These are phyloP conservation scores for Phaeomoniella chlamydospora DNA, from an alignment of 2,329 filamentous ascomycete species.

Conservation along the genomic window DNA sequence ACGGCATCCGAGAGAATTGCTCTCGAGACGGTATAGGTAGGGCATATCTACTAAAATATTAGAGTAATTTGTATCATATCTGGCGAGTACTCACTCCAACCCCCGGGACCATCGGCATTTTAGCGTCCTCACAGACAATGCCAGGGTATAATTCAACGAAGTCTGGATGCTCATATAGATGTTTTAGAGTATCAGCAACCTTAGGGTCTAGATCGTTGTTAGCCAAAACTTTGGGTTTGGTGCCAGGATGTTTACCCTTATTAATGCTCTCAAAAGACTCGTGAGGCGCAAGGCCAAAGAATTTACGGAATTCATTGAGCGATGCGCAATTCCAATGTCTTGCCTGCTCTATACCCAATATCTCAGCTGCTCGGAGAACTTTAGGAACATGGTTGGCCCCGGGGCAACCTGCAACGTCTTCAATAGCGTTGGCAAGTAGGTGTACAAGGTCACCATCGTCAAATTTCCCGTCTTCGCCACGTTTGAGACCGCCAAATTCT, in stretches of 20 bases:
- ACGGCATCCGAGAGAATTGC: constrained; percentile 30
- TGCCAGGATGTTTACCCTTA: no score
- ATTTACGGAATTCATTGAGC: constrained; percentile 41
- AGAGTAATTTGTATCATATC: no score
- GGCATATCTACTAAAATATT: no score
- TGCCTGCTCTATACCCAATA: constrained; percentile 47
- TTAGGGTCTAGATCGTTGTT: no score
- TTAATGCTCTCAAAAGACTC: constrained; percentile 38
- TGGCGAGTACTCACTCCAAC: no score
- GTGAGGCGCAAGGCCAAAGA: constrained; percentile 35
- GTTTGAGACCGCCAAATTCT: constrained; percentile 33
- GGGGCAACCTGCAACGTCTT: constrained; percentile 45
- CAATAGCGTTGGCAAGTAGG: constrained; percentile 42
- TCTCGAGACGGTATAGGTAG: constrained; percentile 27
- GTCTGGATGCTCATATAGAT: constrained; percentile 37
- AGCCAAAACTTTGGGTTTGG: no score
- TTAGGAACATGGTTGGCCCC: constrained; percentile 45
- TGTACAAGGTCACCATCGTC: constrained; percentile 42
- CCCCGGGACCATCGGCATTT: constrained; percentile 32
- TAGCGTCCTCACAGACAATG: constrained; percentile 40
- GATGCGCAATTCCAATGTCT: constrained; percentile 47
- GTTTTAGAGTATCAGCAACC: constrained; percentile 26
- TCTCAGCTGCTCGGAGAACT: constrained; percentile 45
- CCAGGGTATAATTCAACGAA: constrained; percentile 44
- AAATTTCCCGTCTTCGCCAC: constrained; percentile 36